Percentiles rank a stretch among this genome's conserved stretches.
These are phyloP conservation scores for Trichoderma afroharzianum DNA, from an alignment of 2,329 filamentous ascomycete genomes.

Conservation along the genomic window DNA sequence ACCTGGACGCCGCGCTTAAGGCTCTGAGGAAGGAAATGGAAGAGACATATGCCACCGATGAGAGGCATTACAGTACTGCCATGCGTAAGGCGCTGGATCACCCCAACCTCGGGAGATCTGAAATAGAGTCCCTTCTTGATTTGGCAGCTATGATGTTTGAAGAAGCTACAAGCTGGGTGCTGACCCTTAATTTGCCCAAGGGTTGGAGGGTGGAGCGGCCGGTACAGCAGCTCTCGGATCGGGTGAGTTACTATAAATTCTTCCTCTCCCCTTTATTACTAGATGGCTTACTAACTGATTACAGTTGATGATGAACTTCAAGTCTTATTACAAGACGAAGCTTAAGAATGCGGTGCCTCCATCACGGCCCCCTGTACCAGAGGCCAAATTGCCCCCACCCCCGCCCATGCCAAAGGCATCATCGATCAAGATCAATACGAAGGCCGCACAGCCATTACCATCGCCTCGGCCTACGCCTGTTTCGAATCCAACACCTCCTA, in stretches of 20 bases:
- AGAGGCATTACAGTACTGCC: slow-evolving; percentile 39
- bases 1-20: slow-evolving; percentile 54
- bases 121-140: slow-evolving; percentile 42
- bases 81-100: slow-evolving; percentile 44
- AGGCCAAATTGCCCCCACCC: slow-evolving; percentile 29
- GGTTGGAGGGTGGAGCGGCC: slow-evolving; percentile 39
- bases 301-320: slow-evolving; percentile 38
- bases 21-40: slow-evolving; percentile 44
- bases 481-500: slow-evolving; percentile 9
- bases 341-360: slow-evolving; percentile 29
- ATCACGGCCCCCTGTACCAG: slow-evolving; percentile 21
- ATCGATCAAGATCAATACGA: slow-evolving; percentile 33
- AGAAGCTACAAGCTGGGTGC: slow-evolving; percentile 40
- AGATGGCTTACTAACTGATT: slow-evolving; percentile 22
- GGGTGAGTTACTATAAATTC: slow-evolving; percentile 27
- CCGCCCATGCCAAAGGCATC: slow-evolving; percentile 29
- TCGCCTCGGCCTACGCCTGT: background rate
- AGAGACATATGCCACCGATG: slow-evolving; percentile 37
- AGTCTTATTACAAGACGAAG: slow-evolving; percentile 36
- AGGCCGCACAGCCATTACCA: slow-evolving; percentile 18
- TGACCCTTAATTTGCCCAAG: slow-evolving; percentile 41
- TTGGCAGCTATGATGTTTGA: slow-evolving; percentile 47
- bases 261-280: background rate
- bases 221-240: slow-evolving; percentile 34
- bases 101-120: slow-evolving; percentile 36